Evolutionary conservation across 2,329 filamentous ascomycete species (phyloP), one percentile per base, ranked within the genome.

Genomic region (Calonectria hawksworthii): DNA sequence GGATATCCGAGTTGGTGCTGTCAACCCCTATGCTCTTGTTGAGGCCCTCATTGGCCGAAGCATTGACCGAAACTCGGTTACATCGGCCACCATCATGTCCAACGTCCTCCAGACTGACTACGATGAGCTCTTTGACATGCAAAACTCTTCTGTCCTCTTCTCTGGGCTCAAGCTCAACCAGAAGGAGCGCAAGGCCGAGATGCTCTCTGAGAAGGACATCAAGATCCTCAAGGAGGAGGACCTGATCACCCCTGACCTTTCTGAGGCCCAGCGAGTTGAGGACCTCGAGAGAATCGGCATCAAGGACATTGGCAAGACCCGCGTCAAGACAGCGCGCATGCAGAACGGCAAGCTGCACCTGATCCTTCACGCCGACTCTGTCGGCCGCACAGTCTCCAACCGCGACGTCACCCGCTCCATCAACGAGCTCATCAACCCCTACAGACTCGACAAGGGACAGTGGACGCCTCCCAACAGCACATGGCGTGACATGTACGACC

Each of bases 81-180:
- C 79, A 26, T 80, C 83, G 0, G 80, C 83, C 28, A 78, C 80
- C 18, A 83, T 88, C 71, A 76, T 88, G 34, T 83, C 85, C 61
- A 85, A 86, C 65, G 83, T 87, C 36, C 83, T 88, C 30, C 86
- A 88, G 81, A 88, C 86, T 23, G 86, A 88, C 78, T 88, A 88
- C 70, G 85, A 87, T 63, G 87, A 88, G 80, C 85, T 88, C 54
- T 88, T 88, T 66, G 87, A 88, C 79, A 80, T 87, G 83, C 86
- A 85, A 77, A 84, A 87, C 77, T 68, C 79, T 67, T 88, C 87
- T 26, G 82, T 87, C 28, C 83, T 88, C 21, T 87, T 83, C 67
- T 85, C 86, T 3, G 87, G 87, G 23, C 81, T 87, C 47, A 83
- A 83, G 80, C 83, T 87, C 71, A 84, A 86, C 76, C 78, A 85